Evolutionary conservation across 148 eudicot species (phyloP).

Genomic region (Persicaria tinctoria): DNA sequence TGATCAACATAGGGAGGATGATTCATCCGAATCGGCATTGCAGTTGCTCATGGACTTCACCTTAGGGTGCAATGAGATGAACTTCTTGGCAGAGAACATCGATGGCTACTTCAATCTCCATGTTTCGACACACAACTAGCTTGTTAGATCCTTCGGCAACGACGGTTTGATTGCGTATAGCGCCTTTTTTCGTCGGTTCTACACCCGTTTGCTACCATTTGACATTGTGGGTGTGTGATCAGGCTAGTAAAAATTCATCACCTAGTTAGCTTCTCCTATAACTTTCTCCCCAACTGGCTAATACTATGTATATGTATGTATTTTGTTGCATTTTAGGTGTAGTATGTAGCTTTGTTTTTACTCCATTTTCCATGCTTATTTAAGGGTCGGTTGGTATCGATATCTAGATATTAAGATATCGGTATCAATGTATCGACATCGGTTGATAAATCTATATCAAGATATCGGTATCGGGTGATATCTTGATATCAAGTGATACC

Average conservation of each 20-base stretch:
- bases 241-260: background rate
- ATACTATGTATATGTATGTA: background rate
- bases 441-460: too few relatives aligned
- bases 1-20: slow-evolving; percentile 26
- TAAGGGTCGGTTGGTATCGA: too few relatives aligned
- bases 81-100: slow-evolving; percentile 52
- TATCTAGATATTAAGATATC: too few relatives aligned
- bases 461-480: too few relatives aligned
- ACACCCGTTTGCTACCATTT: background rate
- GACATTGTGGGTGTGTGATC: background rate
- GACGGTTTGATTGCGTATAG: background rate
- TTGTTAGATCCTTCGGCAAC: background rate
- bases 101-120: slow-evolving; percentile 28
- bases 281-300: background rate
- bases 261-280: background rate
- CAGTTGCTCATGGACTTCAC: slow-evolving; percentile 79
- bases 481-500: too few relatives aligned
- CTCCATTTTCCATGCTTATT: background rate
- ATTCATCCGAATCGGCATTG: slow-evolving; percentile 62
- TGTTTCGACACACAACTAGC: slow-evolving; percentile 1
- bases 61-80: slow-evolving; percentile 58
- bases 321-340: background rate
- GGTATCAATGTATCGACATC: too few relatives aligned
- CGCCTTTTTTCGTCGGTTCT: background rate
- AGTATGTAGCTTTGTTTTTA: background rate